These are phyloP conservation scores for Fusarium chaquense DNA, from an alignment of 2,329 filamentous ascomycete genomes.

Conservation along the genomic window DNA sequence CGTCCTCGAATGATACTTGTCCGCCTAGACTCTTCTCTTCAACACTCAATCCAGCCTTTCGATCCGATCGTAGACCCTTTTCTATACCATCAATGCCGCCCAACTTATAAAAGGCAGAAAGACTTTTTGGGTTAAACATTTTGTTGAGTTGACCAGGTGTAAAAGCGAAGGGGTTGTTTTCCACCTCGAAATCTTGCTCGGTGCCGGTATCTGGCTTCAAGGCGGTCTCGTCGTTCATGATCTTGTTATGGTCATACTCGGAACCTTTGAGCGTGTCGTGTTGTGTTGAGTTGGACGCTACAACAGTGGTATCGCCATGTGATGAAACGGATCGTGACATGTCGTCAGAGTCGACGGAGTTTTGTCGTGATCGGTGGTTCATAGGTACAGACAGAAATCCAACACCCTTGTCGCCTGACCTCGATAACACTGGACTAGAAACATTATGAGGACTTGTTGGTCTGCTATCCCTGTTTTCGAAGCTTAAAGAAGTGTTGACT, in stretches of 20 bases:
- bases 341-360: constrained; percentile 77
- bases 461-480: constrained; percentile 74
- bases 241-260: constrained; percentile 62
- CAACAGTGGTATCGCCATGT: constrained; percentile 73
- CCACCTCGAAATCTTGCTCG: constrained; percentile 79
- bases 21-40: constrained; percentile 79
- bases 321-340: constrained; percentile 69
- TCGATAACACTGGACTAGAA: constrained; percentile 66
- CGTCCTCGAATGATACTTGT: constrained; percentile 78
- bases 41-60: constrained; percentile 77
- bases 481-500: constrained; percentile 67
- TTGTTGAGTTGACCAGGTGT: constrained; percentile 86
- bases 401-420: constrained; percentile 60
- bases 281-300: constrained; percentile 58
- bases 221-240: constrained; percentile 75
- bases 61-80: constrained; percentile 79
- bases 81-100: constrained; percentile 84
- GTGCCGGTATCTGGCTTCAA: constrained; percentile 81
- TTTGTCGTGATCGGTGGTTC: constrained; percentile 70
- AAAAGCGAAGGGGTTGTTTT: constrained; percentile 88
- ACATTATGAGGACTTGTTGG: constrained; percentile 81
- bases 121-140: constrained; percentile 88
- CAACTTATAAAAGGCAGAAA: constrained; percentile 83
- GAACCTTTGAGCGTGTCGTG: constrained; percentile 55
- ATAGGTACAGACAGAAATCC: constrained; percentile 75